Percentiles rank a stretch among this genome's conserved stretches.
phyloP scores from a whole-genome alignment of 2,329 filamentous ascomycete genomes.

The Fusarium abutilonis region DNA sequence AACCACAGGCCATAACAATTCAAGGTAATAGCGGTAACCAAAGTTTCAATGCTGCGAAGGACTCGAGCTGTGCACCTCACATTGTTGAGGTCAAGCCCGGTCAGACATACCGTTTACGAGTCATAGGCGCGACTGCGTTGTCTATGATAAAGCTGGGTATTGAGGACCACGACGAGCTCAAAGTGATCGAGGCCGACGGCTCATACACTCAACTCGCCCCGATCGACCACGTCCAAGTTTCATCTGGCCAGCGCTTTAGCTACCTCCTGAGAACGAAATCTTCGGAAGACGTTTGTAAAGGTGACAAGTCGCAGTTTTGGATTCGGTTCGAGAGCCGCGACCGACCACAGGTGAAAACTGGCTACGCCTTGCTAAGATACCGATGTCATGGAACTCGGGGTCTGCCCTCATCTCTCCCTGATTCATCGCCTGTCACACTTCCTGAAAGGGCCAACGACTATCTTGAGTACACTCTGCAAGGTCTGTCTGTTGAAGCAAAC shows the following conservation, averaged over 20 bases:
- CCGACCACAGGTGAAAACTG: slow-evolving; percentile 14
- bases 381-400: not conserved
- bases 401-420: slow-evolving; percentile 12
- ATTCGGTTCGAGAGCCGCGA: slow-evolving; percentile 33
- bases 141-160: slow-evolving; percentile 29
- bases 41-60: slow-evolving; percentile 17
- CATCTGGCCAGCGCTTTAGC: slow-evolving; percentile 27
- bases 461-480: slow-evolving; percentile 55
- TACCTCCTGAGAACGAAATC: slow-evolving; percentile 13
- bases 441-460: slow-evolving; percentile 52
- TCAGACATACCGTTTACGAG: slow-evolving; percentile 18
- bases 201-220: slow-evolving; percentile 22
- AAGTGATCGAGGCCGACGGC: slow-evolving; percentile 31
- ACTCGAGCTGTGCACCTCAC: slow-evolving; percentile 25
- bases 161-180: slow-evolving; percentile 6
- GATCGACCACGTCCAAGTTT: slow-evolving; percentile 18
- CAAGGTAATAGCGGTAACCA: slow-evolving; percentile 36
- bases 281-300: not conserved
- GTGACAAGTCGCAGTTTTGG: slow-evolving; percentile 12
- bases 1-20: slow-evolving; percentile 54
- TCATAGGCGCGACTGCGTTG: slow-evolving; percentile 21
- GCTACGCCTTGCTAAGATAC: slow-evolving; percentile 28
- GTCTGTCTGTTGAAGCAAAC: not conserved
- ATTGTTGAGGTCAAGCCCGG: slow-evolving; percentile 21
- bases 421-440: slow-evolving; percentile 44